phyloP scores from a whole-genome alignment of 78 protist genomes.

The Emiliania huxleyi region DNA sequence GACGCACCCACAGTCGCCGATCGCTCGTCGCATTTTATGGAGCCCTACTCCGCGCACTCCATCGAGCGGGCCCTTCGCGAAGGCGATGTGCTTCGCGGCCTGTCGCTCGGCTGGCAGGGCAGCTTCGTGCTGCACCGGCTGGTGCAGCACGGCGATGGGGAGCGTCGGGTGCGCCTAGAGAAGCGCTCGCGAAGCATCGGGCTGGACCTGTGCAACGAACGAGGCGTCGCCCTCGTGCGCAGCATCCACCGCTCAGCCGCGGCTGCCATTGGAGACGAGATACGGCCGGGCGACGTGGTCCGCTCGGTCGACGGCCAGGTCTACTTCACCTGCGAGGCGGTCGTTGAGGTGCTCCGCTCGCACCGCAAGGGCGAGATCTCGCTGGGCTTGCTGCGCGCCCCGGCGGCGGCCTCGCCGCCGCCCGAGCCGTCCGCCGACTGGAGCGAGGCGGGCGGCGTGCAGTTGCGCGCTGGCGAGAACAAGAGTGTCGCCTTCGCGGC shows the following conservation, averaged over 20 bases:
- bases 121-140: not conserved
- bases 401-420: not conserved
- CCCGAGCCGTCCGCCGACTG: not conserved
- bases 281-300: not conserved
- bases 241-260: not conserved
- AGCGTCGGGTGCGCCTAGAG: not conserved
- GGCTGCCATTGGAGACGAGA: not conserved
- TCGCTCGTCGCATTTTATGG: no score
- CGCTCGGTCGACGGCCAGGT: not conserved
- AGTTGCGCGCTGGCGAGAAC: not conserved
- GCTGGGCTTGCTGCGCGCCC: not conserved
- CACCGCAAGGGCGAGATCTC: not conserved
- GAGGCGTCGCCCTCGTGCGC: not conserved
- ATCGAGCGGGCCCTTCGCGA: not conserved
- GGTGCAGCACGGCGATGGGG: not conserved
- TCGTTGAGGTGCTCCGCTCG: not conserved
- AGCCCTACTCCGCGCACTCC: not conserved
- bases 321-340: not conserved
- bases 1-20: no score
- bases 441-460: not conserved
- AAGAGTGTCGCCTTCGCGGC: not conserved
- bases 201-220: not conserved
- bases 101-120: not conserved
- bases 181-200: not conserved
- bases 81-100: not conserved